Evolutionary conservation across 257 asterid genomes (phyloP).

Genomic region (Petunia axillaris): DNA sequence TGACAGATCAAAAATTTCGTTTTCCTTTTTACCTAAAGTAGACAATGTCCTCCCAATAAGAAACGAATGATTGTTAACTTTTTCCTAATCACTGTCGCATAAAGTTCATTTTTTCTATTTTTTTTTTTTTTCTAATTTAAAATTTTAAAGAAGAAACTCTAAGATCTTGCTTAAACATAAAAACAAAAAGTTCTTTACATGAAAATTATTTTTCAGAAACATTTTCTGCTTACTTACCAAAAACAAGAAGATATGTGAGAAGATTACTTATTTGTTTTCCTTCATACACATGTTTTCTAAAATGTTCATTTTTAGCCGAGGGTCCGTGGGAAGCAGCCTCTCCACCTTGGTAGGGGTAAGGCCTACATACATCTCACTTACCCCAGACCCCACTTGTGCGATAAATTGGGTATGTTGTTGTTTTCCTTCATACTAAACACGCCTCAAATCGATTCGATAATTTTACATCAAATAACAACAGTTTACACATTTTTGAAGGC

Average conservation of each 20-base stretch:
- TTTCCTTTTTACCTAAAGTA: neutral
- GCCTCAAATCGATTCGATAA: neutral
- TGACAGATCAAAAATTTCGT: neutral
- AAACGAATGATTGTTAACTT: neutral
- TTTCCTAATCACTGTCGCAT: neutral
- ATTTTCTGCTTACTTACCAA: too few relatives aligned
- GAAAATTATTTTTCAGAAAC: neutral
- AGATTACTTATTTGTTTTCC: too few relatives aligned
- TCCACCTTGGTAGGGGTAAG: too few relatives aligned
- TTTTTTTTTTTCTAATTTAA: neutral
- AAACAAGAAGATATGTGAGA: too few relatives aligned
- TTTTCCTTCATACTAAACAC: too few relatives aligned
- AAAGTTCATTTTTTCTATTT: neutral
- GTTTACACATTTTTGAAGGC: neutral
- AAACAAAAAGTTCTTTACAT: neutral
- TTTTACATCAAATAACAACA: neutral
- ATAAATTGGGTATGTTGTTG: too few relatives aligned
- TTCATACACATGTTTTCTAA: too few relatives aligned
- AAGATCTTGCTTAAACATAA: conserved; percentile 17
- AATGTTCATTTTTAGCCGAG: too few relatives aligned
- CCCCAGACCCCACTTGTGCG: too few relatives aligned
- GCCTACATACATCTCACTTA: too few relatives aligned
- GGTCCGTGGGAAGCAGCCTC: too few relatives aligned
- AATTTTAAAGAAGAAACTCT: neutral
- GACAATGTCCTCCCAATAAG: conserved; percentile 12